These are phyloP conservation scores for Kwoniella shandongensis DNA, from an alignment of 768 basidiomycete genomes.

Conservation along the genomic window DNA sequence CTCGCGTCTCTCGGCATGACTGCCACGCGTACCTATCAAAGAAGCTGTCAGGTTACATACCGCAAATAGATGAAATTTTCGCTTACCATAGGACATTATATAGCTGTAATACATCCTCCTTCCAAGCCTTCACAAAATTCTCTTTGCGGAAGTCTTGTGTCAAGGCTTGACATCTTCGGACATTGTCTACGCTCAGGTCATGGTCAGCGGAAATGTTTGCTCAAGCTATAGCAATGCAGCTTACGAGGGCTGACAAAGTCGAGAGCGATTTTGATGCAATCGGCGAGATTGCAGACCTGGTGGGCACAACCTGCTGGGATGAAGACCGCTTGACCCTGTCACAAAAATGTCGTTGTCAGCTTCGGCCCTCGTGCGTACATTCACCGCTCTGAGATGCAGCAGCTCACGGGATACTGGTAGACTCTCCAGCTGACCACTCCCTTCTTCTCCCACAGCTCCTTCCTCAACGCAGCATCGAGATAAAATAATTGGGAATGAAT, in stretches of 20 bases:
- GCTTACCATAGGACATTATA: constrained; percentile 84
- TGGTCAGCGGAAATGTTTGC: too few species aligned
- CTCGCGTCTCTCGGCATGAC: constrained; percentile 18
- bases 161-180: constrained; percentile 76
- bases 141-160: constrained; percentile 87
- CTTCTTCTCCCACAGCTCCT: constrained; percentile 65
- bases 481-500: constrained; percentile 90
- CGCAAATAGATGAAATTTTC: neutral
- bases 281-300: constrained; percentile 87
- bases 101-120: constrained; percentile 88
- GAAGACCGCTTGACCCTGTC: constrained; percentile 76
- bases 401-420: constrained; percentile 73
- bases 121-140: constrained; percentile 85
- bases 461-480: constrained; percentile 67
- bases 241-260: constrained; percentile 82
- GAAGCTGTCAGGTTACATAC: neutral
- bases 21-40: constrained; percentile 23
- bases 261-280: constrained; percentile 91
- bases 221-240: too few species aligned
- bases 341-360: neutral
- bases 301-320: constrained; percentile 71
- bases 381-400: neutral
- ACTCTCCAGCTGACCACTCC: constrained; percentile 78
- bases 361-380: neutral
- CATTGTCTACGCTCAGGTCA: constrained; percentile 63